These are phyloP conservation scores for Gloeostereum incarnatum DNA, from an alignment of 768 basidiomycete species.

Conservation along the genomic window DNA sequence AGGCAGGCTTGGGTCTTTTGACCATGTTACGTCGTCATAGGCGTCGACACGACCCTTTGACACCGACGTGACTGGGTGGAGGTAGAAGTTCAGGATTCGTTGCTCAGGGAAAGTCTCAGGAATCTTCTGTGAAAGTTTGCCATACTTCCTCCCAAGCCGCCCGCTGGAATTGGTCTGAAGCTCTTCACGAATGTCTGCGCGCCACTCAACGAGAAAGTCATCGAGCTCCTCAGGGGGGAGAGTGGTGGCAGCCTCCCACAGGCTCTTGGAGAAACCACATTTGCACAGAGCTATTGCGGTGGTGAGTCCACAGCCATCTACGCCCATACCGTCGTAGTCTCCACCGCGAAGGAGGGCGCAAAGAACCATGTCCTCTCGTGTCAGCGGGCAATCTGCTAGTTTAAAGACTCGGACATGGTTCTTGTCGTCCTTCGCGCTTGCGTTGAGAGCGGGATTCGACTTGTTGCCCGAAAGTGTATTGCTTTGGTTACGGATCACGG, in stretches of 20 bases:
- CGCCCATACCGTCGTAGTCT: constrained; percentile 74
- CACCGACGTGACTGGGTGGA: constrained; percentile 68
- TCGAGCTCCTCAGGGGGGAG: constrained; percentile 32
- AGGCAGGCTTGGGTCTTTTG: constrained; percentile 57
- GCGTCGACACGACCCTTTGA: constrained; percentile 33
- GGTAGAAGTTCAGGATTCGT: constrained; percentile 70
- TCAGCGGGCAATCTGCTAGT: constrained; percentile 32
- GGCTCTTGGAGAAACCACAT: constrained; percentile 70
- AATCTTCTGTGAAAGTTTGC: constrained; percentile 53
- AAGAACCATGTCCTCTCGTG: constrained; percentile 71
- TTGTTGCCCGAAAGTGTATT: constrained; percentile 64
- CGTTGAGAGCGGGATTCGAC: constrained; percentile 51
- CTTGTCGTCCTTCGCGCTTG: constrained; percentile 64
- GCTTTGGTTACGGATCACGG: constrained; percentile 78
- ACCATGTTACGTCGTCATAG: constrained; percentile 30
- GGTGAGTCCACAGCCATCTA: constrained; percentile 56
- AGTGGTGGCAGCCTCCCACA: constrained; percentile 49
- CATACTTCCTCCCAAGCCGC: constrained; percentile 53
- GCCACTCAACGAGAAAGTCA: constrained; percentile 55
- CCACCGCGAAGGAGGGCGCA: constrained; percentile 85
- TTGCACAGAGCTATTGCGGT: constrained; percentile 74
- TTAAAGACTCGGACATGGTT: constrained; percentile 48
- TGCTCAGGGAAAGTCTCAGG: constrained; percentile 63
- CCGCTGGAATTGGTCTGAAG: constrained; percentile 62
- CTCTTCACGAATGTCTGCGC: constrained; percentile 49